These are phyloP conservation scores for Jamesozyma piceae DNA, from an alignment of 805 yeast species.

Conservation along the genomic window DNA sequence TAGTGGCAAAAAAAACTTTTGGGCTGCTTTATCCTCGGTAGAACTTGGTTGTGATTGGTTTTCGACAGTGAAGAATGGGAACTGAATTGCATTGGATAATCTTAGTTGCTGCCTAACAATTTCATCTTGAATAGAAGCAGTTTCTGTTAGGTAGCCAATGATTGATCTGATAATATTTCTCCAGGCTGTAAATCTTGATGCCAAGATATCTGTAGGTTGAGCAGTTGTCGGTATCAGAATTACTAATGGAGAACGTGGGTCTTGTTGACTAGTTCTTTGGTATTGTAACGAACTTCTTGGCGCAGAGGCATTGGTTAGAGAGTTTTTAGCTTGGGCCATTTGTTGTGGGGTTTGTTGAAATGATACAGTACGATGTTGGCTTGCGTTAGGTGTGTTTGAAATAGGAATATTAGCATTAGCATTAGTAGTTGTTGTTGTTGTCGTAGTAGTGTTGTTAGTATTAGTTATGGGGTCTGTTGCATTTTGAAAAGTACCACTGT, in stretches of 20 bases:
- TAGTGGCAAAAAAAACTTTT: constrained; percentile 56
- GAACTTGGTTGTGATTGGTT: constrained; percentile 24
- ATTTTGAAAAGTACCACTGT: background rate
- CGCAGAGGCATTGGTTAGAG: constrained; percentile 10
- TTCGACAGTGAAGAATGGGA: constrained; percentile 29
- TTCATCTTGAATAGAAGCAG: constrained; percentile 80
- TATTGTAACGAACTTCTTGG: constrained; percentile 11
- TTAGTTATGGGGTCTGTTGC: background rate
- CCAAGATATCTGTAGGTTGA: constrained; percentile 80
- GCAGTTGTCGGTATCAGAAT: constrained; percentile 48
- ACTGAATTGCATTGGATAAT: constrained; percentile 65
- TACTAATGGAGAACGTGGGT: constrained; percentile 41
- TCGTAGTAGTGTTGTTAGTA: background rate
- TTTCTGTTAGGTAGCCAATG: constrained; percentile 66
- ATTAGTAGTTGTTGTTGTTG: background rate
- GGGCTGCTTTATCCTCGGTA: constrained; percentile 17
- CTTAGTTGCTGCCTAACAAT: constrained; percentile 73
- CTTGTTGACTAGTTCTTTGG: constrained; percentile 19
- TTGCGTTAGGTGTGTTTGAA: background rate
- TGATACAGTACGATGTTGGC: background rate
- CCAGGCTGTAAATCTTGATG: constrained; percentile 81
- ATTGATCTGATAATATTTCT: constrained; percentile 66
- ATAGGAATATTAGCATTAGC: too few species aligned
- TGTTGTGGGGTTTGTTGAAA: constrained; percentile 6
- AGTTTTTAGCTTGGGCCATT: constrained; percentile 7